Conservation (phyloP, 495 filamentous ascomycete species). For the Geopyxis carbonaria region DNA sequence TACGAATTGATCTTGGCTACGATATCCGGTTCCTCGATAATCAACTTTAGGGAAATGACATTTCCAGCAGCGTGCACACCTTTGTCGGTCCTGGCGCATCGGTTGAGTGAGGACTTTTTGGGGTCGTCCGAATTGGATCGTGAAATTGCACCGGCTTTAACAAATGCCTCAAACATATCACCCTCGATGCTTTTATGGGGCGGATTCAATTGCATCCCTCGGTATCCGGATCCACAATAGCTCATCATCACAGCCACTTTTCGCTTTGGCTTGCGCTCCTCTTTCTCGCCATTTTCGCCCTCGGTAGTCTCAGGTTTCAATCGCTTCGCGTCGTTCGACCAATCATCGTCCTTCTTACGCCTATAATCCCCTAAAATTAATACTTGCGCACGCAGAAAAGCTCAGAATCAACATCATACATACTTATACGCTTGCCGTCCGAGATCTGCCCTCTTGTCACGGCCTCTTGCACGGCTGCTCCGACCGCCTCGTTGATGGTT, state of each 20-base stretch:
- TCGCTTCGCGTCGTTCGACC: constrained; percentile 17
- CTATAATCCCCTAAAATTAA: constrained; percentile 11
- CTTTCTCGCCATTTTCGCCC: constrained; percentile 23
- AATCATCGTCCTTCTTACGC: not conserved
- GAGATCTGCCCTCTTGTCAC: not conserved
- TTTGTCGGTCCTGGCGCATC: constrained; percentile 92
- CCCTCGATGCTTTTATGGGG: constrained; percentile 87
- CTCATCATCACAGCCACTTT: constrained; percentile 92
- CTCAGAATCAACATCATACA: not conserved
- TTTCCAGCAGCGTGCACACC: constrained; percentile 96
- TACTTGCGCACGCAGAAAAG: constrained; percentile 11
- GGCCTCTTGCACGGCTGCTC: too few species aligned
- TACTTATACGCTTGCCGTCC: constrained; percentile 3
- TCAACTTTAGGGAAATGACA: constrained; percentile 85
- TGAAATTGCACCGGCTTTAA: constrained; percentile 79
- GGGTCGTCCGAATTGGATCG: constrained; percentile 93
- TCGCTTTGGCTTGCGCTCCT: constrained; percentile 74
- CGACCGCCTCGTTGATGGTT: too few species aligned
- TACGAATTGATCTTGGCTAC: constrained; percentile 78
- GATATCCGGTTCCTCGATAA: constrained; percentile 75
- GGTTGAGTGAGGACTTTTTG: constrained; percentile 83
- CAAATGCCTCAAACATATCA: constrained; percentile 83
- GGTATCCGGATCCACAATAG: constrained; percentile 93
- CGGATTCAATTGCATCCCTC: constrained; percentile 73
- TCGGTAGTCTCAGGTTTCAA: constrained; percentile 3